Evolutionary conservation across 2,329 filamentous ascomycete genomes (phyloP), one percentile per base, ranked within the genome.

Genomic region (Corynespora cassiicola): DNA sequence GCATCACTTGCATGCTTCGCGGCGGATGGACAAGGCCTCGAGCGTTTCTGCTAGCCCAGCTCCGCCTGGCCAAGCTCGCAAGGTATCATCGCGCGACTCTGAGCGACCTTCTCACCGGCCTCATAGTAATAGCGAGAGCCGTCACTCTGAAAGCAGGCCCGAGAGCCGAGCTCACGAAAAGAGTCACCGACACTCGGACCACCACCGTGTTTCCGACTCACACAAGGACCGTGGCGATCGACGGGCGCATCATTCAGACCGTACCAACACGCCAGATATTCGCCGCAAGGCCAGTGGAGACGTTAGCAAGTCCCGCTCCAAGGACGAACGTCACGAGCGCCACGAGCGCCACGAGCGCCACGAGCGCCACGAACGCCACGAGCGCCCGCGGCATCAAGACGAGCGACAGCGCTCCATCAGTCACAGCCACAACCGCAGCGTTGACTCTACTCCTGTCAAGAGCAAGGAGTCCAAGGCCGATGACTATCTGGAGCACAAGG

Each of bases 1-100:
- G 61, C 70, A 82, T 31, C 65, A 66, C 24, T 39, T 65, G 10
- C 73, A 48, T 82, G 83, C 54, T 80, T 84, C 48, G 7, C 82
- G 85, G 22, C 80, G 72, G 15, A 46, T 75, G 25, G 79, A 82
- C 24, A 76, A 79, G 43, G 73, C 75, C 17, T 75, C 75, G 6
- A 84, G 85, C 36, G 76, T 81, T 23, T 86, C 85, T 14, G 85
- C 83, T n/a, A 90, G 87, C 12, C 87, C 88, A 6, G 85, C 78
- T 15, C 85, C 87, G 3, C 51, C 61, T 21, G 62, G 59, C 29
- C 66, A 69, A 40, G 52, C 58, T 28, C 65, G 61, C 42, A 67
- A 67, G 35, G 48, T 55, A 23, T 36, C 40, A 5, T 50, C 60
- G 12, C 63, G 67, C 23, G 67, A 72, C 11, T 61, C 66, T 4